phyloP scores from a whole-genome alignment of 345 rosid genomes.

The Lepidium aucheri region DNA sequence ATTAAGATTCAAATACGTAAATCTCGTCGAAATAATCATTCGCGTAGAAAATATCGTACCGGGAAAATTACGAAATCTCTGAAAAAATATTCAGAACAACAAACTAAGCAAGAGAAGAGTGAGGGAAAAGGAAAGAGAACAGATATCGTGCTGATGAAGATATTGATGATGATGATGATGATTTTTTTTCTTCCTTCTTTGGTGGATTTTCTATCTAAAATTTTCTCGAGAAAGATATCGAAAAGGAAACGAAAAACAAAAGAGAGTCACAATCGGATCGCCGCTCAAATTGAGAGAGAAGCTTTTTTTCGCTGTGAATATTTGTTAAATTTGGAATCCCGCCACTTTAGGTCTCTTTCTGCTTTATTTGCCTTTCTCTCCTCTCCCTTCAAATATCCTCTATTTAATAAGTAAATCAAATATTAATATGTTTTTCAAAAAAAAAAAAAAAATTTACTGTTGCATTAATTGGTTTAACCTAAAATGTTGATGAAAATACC shows the following conservation, averaged over 20 bases:
- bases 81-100: not conserved
- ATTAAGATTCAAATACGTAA: conserved; percentile 3
- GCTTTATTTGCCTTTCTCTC: conserved; percentile 1
- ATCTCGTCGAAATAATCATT: not conserved
- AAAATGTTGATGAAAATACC: not conserved
- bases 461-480: not conserved
- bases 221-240: conserved; percentile 31
- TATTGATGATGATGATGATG: conserved; percentile 1
- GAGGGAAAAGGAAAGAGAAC: conserved; percentile 17
- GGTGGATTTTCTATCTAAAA: conserved; percentile 2
- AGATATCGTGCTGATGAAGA: conserved; percentile 30
- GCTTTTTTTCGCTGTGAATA: conserved; percentile 25
- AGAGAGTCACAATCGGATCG: conserved; percentile 56
- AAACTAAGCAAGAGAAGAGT: conserved; percentile 10
- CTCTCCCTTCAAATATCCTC: not conserved
- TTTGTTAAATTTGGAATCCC: conserved; percentile 47
- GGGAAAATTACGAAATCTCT: conserved; percentile 9
- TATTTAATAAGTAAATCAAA: not conserved
- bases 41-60: not conserved
- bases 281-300: conserved; percentile 40
- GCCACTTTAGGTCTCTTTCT: conserved; percentile 36
- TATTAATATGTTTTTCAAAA: not conserved
- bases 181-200: not conserved
- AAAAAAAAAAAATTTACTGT: not conserved
- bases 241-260: conserved; percentile 11